These are phyloP conservation scores for Geoglossum cookeanum DNA, from an alignment of 2,329 filamentous ascomycete genomes.

Conservation along the genomic window DNA sequence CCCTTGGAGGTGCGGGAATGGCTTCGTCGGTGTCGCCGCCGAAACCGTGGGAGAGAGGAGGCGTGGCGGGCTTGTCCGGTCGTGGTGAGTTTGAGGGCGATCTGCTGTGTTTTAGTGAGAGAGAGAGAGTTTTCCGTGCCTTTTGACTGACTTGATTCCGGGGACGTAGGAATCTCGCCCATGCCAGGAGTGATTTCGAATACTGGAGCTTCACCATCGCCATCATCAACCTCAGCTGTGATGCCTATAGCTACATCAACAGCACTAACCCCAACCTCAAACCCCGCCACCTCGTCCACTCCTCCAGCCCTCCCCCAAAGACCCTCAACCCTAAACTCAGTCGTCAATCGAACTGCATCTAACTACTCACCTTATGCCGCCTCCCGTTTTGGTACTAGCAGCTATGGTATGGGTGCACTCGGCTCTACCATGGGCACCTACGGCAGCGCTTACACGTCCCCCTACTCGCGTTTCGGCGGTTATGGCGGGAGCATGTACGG, in stretches of 20 bases:
- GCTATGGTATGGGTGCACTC: conserved; percentile 19
- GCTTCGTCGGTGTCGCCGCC: conserved; percentile 54
- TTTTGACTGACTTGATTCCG: background rate
- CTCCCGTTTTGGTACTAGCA: conserved; percentile 35
- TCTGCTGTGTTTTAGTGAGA: background rate
- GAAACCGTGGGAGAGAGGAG: conserved; percentile 87
- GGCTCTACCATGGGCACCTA: conserved; percentile 22
- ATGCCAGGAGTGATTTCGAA: conserved; percentile 3
- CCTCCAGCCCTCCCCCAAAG: conserved; percentile 61
- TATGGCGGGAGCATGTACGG: conserved; percentile 18
- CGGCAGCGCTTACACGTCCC: conserved; percentile 30
- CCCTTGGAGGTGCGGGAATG: conserved; percentile 20
- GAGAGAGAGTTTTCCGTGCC: background rate
- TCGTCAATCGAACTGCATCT: conserved; percentile 76
- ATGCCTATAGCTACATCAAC: conserved; percentile 24
- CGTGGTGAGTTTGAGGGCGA: background rate
- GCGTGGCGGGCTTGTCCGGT: conserved; percentile 27
- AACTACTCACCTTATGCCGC: conserved; percentile 51
- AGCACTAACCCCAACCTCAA: conserved; percentile 22
- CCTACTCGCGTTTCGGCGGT: conserved; percentile 32
- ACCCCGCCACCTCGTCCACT: conserved; percentile 20
- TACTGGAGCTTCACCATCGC: conserved; percentile 18
- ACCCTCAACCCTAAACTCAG: conserved; percentile 55
- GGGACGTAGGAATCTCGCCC: background rate
- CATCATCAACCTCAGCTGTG: conserved; percentile 24